Conservation (phyloP, 257 asterid species). For the Penstemon davidsonii region DNA sequence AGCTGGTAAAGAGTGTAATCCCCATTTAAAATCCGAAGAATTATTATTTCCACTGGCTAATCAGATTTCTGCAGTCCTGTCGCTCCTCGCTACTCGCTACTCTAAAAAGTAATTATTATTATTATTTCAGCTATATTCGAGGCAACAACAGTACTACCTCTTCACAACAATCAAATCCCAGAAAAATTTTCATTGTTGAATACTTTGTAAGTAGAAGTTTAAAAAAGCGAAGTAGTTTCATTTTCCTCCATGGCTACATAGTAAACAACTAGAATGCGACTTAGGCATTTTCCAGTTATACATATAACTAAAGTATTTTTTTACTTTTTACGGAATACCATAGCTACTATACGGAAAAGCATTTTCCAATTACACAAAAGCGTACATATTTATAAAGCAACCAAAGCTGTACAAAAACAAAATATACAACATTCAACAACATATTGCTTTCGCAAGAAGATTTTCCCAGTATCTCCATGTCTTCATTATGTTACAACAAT, state of each 20-base stretch:
- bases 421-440: slow-evolving; percentile 2
- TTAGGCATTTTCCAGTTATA: not conserved
- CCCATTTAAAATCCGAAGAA: slow-evolving; percentile 19
- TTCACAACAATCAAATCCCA: slow-evolving; percentile 7
- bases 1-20: slow-evolving; percentile 1
- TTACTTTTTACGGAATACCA: too few species aligned
- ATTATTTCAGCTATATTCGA: slow-evolving; percentile 7
- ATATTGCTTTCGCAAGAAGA: not conserved
- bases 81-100: too few species aligned
- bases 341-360: not conserved
- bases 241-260: not conserved
- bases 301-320: too few species aligned
- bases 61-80: slow-evolving; percentile 5
- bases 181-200: not conserved
- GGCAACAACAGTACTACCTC: not conserved
- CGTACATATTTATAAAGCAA: not conserved
- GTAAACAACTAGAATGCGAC: not conserved
- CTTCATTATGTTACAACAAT: slow-evolving; percentile 7
- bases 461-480: not conserved
- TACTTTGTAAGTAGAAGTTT: slow-evolving; percentile 10
- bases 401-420: slow-evolving; percentile 9
- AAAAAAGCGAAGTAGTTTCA: not conserved
- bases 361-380: not conserved
- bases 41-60: not conserved
- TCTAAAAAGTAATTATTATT: too few species aligned